Base-by-base conservation (phyloP, 805 yeast genomes). In the Starmerella vaccinii region DNA sequence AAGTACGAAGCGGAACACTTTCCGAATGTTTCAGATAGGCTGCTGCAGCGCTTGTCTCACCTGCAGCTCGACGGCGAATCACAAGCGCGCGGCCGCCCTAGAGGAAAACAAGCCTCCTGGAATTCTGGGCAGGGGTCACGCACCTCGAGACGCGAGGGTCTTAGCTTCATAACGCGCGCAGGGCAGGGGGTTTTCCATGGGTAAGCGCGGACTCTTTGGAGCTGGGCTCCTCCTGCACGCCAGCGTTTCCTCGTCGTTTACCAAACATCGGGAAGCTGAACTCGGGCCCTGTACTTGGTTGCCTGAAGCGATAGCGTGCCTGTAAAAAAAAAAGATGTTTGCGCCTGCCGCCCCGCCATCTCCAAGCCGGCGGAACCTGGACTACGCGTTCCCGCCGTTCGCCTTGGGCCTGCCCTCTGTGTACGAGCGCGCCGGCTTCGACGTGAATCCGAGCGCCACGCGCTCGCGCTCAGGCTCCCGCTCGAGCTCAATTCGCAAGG, bases 361-460 rank as follows among this genome's bases (percentile, higher is more conserved):
- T 12, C 52, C 53, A 2, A 24, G 39, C 23, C 49, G 52, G 27
- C 38, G 51, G 12, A 64, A 68, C 57, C 46, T 65, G 46, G 70
- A 65, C 54, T 51, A 55, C 46, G 70, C 72, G 32, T 69, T 69
- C 53, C 73, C 73, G 9, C 67, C 69, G 1, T 65, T 70, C 41
- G 62, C 63, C 7, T 63, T 66, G 12, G 70, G 70, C 12, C 56
- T 62, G 48, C 68, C 65, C 34, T 61, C 65, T 38, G 71, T 69
- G 26, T 69, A 65, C 51, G 71, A 71, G 54, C 65, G 71, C 13
- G 74, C 74, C 4, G 74, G 74, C 9, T 69, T 71, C 51, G 71
- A 68, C 34, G 68, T 65, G 23, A 15, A 41, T 23, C 45, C 45
- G 9, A 26, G 5, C n/a, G 16, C 12, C 4, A 13, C 45, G n/a